Conservation (phyloP, 768 basidiomycete genomes). For the Lactarius sp. region DNA sequence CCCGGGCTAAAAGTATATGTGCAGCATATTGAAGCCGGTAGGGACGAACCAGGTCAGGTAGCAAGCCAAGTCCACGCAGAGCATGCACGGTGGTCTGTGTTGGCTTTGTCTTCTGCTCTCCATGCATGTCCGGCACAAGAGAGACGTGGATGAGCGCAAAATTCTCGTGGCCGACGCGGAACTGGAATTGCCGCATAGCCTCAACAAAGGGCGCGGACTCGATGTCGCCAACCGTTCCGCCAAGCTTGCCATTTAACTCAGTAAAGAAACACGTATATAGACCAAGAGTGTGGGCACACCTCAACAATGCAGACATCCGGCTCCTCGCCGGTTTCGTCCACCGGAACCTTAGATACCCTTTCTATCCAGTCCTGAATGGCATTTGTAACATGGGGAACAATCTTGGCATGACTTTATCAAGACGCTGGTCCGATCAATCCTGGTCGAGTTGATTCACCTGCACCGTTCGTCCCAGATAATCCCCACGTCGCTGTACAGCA, state of each 20-base stretch:
- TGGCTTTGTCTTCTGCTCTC: slow-evolving; percentile 98
- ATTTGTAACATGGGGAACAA: slow-evolving; percentile 93
- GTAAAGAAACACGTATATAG: background rate
- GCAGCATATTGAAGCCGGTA: background rate
- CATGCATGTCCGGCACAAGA: slow-evolving; percentile 97
- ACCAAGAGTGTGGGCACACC: slow-evolving; percentile 40
- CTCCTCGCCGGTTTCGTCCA: slow-evolving; percentile 87
- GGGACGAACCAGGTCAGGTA: slow-evolving; percentile 79
- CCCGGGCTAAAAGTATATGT: background rate
- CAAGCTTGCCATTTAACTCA: slow-evolving; percentile 53
- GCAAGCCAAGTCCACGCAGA: slow-evolving; percentile 83
- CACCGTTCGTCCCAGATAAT: slow-evolving; percentile 95
- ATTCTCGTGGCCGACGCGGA: slow-evolving; percentile 93
- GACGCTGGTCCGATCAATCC: background rate
- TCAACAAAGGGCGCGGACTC: slow-evolving; percentile 98
- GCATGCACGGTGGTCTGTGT: slow-evolving; percentile 97
- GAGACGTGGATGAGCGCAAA: slow-evolving; percentile 97
- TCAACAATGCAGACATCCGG: slow-evolving; percentile 98
- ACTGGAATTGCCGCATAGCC: slow-evolving; percentile 99
- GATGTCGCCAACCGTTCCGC: slow-evolving; percentile 97
- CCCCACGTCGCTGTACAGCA: slow-evolving; percentile 57
- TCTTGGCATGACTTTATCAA: slow-evolving; percentile 40
- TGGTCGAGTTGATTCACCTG: slow-evolving; percentile 49
- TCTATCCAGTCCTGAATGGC: slow-evolving; percentile 99
- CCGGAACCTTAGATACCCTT: slow-evolving; percentile 88